Evolutionary conservation across 352 stramenopile genomes (phyloP).

Genomic region (Pythium oligandrum): DNA sequence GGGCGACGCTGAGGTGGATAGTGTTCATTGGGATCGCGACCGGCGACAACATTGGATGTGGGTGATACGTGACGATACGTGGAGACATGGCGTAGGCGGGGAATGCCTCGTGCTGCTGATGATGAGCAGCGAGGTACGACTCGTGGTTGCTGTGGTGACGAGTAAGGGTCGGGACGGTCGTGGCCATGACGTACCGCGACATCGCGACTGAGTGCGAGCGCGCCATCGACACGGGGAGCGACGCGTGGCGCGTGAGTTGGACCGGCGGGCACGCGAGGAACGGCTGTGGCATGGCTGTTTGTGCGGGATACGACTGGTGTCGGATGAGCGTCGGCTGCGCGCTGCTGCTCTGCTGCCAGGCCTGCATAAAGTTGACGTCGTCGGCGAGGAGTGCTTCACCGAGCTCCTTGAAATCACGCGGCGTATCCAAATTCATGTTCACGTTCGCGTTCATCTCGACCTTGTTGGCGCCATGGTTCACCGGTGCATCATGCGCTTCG

Average conservation of each 20-base stretch:
- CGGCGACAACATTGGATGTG: constrained; percentile 4
- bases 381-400: constrained; percentile 57
- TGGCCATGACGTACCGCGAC: constrained; percentile 11
- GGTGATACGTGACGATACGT: constrained; percentile 17
- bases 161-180: constrained; percentile 29
- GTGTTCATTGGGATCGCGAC: constrained; percentile 11
- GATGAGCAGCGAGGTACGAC: constrained; percentile 26
- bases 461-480: constrained; percentile 3
- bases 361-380: constrained; percentile 54
- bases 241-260: constrained; percentile 63
- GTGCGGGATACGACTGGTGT: constrained; percentile 1
- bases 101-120: constrained; percentile 19
- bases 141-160: constrained; percentile 70
- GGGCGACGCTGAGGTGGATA: constrained; percentile 57
- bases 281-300: neutral
- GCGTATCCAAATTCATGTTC: constrained; percentile 10
- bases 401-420: constrained; percentile 18
- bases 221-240: constrained; percentile 43
- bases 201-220: neutral
- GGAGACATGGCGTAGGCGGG: constrained; percentile 16
- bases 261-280: constrained; percentile 43
- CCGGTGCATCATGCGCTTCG: too few relatives aligned
- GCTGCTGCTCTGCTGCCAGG: constrained; percentile 20
- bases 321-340: constrained; percentile 6
- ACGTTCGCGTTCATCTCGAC: constrained; percentile 12